Conservation (phyloP, 176 grass and related monocot genomes). For the Dactylis glomerata region DNA sequence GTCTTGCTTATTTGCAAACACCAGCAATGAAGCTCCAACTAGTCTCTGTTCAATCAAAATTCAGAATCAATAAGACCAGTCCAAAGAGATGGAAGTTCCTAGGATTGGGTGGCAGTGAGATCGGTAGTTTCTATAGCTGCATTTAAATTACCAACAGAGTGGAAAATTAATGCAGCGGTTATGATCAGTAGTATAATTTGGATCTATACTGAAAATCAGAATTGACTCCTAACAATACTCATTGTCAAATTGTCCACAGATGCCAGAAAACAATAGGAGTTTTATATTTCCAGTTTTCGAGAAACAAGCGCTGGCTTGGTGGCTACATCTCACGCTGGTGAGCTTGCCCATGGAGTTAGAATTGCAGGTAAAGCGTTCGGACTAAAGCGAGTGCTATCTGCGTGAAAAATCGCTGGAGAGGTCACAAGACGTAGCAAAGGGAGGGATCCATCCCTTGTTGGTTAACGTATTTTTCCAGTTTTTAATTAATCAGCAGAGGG, state of each 20-base stretch:
- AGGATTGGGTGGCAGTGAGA: neutral
- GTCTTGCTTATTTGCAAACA: conserved; percentile 99
- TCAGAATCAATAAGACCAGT: neutral
- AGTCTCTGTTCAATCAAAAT: conserved; percentile 60
- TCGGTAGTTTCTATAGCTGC: neutral
- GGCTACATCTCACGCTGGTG: too few species aligned
- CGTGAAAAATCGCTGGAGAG: too few species aligned
- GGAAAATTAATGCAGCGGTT: neutral
- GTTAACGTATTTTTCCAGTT: neutral
- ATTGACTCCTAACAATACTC: neutral
- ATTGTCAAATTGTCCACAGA: neutral
- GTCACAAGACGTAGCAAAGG: too few species aligned
- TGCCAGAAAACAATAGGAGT: neutral
- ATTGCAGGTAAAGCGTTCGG: too few species aligned
- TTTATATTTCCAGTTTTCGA: neutral
- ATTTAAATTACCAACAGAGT: conserved; percentile 1
- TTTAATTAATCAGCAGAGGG: neutral
- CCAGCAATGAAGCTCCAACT: conserved; percentile 78
- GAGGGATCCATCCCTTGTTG: too few species aligned
- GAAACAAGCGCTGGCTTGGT: too few species aligned
- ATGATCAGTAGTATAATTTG: neutral
- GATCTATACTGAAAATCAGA: neutral
- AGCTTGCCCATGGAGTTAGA: too few species aligned
- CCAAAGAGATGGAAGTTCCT: neutral
- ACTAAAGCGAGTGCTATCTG: too few species aligned